phyloP scores from a whole-genome alignment of 345 rosid species.

The Firmiana major region DNA sequence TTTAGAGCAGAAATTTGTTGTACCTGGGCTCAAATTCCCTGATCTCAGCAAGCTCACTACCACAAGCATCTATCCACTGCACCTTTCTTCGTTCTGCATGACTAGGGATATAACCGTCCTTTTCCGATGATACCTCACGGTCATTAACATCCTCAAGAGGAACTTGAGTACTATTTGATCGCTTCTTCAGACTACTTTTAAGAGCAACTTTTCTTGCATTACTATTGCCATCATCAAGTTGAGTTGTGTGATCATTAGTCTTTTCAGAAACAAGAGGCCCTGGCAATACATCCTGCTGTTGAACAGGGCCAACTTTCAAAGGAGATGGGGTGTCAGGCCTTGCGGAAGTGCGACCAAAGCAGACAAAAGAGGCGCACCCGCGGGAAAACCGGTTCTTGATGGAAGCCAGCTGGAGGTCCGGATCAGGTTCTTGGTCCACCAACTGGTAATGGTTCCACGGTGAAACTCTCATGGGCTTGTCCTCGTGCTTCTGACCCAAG shows the following conservation, averaged over 20 bases:
- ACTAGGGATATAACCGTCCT: constrained; percentile 37
- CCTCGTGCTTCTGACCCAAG: constrained; percentile 76
- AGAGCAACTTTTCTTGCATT: constrained; percentile 42
- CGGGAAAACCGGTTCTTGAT: constrained; percentile 67
- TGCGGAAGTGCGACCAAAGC: constrained; percentile 89
- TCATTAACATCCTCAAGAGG: constrained; percentile 44
- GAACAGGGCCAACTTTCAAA: constrained; percentile 77
- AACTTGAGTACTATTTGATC: constrained; percentile 28
- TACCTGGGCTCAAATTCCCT: constrained; percentile 98
- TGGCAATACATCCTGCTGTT: constrained; percentile 49
- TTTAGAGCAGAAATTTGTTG: constrained; percentile 1
- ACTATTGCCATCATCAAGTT: constrained; percentile 41
- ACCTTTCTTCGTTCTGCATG: constrained; percentile 67
- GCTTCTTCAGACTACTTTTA: constrained; percentile 83
- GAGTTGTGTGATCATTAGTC: constrained; percentile 31
- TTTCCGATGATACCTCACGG: constrained; percentile 32
- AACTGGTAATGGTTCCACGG: constrained; percentile 98
- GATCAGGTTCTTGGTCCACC: constrained; percentile 73
- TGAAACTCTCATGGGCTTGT: constrained; percentile 87
- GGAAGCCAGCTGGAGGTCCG: constrained; percentile 95
- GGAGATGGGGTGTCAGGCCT: constrained; percentile 68
- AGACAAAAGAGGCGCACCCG: constrained; percentile 80
- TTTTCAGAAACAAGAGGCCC: constrained; percentile 46
- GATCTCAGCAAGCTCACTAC: constrained; percentile 81
- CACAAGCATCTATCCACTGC: constrained; percentile 94